Base-by-base conservation (phyloP, 345 rosid species). In the Populus pruinosa region DNA sequence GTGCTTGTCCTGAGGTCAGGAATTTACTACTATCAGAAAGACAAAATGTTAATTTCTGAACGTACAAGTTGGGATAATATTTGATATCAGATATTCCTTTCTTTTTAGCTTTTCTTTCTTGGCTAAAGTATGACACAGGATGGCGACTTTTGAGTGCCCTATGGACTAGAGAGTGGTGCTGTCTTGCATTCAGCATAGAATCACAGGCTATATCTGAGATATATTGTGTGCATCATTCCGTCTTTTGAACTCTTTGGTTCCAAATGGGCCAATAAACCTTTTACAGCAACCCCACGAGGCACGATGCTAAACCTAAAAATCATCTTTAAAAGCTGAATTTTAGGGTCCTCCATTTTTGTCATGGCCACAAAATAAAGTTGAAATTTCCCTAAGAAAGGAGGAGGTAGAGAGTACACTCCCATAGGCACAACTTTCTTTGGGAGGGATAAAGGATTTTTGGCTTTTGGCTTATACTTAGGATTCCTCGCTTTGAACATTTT, bases 401-500 rank as follows among this genome's bases (percentile, higher is more conserved):
- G 18, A 9, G 67, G 70, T 69, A 64, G 82, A 66, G 73, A 69
- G 80, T 79, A 23, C 50, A 76, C 56, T 53, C 67, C 79, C 84
- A 44, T 75, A 39, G 55, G 78, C 78, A 76, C 67, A 75, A 76
- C 66, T 79, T 74, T 74, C 49, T 75, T 70, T 55, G 43, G 77
- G 78, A 68, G 73, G 69, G 62, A 74, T 80, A 87, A 85, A 83
- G 83, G 80, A 79, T 12, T 75, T 80, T 82, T 86, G 89, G 83
- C 89, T 79, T 88, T 76, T 76, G 85, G 84, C 56, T 84, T 76
- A 76, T 74, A 80, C 94, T 86, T 90, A 59, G 92, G 94, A 90
- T 90, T 87, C 92, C 90, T 70, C 75, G 47, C 85, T 89, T 90
- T 85, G 75, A 72, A 78, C 56, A 49, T 66, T 77, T 59, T 23